These are phyloP conservation scores for Lycium barbarum DNA, from an alignment of 257 asterid species.

Conservation along the genomic window DNA sequence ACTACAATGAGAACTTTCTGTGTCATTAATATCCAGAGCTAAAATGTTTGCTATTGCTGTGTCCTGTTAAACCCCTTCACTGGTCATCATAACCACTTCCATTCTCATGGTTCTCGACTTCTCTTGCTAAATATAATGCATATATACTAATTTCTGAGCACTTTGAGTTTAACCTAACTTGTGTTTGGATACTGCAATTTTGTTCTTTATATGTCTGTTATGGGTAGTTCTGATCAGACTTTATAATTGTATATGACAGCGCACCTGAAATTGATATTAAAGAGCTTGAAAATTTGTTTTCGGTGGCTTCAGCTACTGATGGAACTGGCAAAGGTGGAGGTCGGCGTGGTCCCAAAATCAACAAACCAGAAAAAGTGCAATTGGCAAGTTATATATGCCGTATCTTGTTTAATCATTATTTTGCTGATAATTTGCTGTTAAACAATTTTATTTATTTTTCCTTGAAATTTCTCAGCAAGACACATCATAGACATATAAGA, in stretches of 20 bases:
- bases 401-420: conserved; percentile 26
- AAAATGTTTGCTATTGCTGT: neutral
- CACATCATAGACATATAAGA: neutral
- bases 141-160: conserved; percentile 7
- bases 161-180: neutral
- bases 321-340: conserved; percentile 71
- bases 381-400: conserved; percentile 61
- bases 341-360: conserved; percentile 79
- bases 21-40: neutral
- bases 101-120: conserved; percentile 9
- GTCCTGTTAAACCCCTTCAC: neutral
- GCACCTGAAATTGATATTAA: conserved; percentile 96
- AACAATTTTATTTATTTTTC: neutral
- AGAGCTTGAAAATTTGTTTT: conserved; percentile 97
- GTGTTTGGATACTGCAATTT: neutral
- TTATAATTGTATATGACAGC: conserved; percentile 47
- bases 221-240: conserved; percentile 42
- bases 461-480: neutral
- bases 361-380: conserved; percentile 97
- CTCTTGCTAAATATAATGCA: neutral
- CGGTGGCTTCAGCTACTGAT: conserved; percentile 92
- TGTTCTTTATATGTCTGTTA: conserved; percentile 16
- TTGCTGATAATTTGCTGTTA: neutral
- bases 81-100: neutral
- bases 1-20: conserved; percentile 9